Evolutionary conservation across 805 yeast species (phyloP), one percentile per base, ranked within the genome.

Genomic region (Blastobotrys chiropterorum): DNA sequence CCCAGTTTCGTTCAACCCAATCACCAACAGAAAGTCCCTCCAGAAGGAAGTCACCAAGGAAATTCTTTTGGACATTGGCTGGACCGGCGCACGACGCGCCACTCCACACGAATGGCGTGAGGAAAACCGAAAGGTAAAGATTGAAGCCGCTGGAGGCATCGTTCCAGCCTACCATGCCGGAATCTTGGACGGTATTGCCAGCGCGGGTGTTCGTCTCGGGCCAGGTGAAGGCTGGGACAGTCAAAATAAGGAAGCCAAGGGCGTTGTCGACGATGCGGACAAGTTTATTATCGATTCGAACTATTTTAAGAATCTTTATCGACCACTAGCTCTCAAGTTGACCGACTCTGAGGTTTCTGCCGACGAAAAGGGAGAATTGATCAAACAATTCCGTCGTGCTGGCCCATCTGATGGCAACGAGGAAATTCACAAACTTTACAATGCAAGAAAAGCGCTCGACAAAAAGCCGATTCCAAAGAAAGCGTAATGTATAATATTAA

Each of bases 31-130:
- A 11, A 46, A 49, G 44, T 22, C 44, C 48, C 57, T 53, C 49
- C 53, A 52, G 47, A 53, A 46, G 4, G 63, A 60, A 13, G 59
- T 74, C 46, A 71, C 78, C 47, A 73, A 73, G 55, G 88, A 83
- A 15, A 38, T 60, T 63, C 59, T 73, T 62, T 56, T 65, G 2
- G 68, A 69, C 2, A 71, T 90, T 59, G 98, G 98, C 47, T 94
- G 98, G 98, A 89, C 97, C n/a, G 96, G 97, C 50, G 78, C 94
- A 20, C 85, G 83, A 67, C 82, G 83, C 59, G 85, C 85, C 13
- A 76, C 83, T 17, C 71, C 80, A 22, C 85, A 80, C 40, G 89
- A 81, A 56, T 92, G 84, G 76, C 79, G 79, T 62, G 85, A 82
- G 55, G 75, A 71, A 61, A 85, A 81, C 74, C 81, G 92, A 62